Evolutionary conservation across 202 grass and related monocot species (phyloP).

Genomic region (Schoenoplectus tabernaemontani): DNA sequence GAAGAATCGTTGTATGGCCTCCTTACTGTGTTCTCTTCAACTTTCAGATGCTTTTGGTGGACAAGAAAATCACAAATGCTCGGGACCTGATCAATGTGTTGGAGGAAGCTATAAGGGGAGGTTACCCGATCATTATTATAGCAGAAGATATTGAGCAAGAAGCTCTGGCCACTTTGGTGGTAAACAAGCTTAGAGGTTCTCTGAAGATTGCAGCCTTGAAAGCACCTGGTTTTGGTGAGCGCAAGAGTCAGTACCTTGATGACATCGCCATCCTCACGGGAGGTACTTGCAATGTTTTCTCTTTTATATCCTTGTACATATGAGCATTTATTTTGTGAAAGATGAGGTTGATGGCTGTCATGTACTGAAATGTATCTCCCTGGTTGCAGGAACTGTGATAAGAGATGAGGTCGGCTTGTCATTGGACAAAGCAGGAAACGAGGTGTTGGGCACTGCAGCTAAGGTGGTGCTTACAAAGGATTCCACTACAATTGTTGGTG

Average conservation of each 20-base stretch:
- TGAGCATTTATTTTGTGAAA: not conserved
- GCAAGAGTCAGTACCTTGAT: constrained; percentile 93
- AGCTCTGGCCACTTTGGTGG: constrained; percentile 91
- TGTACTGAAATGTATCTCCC: constrained; percentile 1
- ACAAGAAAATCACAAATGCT: constrained; percentile 94
- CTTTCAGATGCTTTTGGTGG: constrained; percentile 78
- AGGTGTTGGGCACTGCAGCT: constrained; percentile 73
- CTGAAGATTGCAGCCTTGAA: constrained; percentile 92
- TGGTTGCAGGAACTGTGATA: constrained; percentile 65
- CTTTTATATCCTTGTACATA: not conserved
- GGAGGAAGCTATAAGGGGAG: constrained; percentile 92
- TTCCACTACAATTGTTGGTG: constrained; percentile 87
- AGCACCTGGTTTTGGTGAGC: constrained; percentile 90
- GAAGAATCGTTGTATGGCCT: not conserved
- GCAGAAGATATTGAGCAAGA: constrained; percentile 99
- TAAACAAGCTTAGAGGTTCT: constrained; percentile 90
- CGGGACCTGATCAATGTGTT: constrained; percentile 90
- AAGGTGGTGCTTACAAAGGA: constrained; percentile 92
- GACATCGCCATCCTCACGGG: constrained; percentile 97
- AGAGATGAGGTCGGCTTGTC: constrained; percentile 93
- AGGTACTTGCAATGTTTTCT: constrained; percentile 29
- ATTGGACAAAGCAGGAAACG: constrained; percentile 79
- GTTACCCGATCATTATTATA: constrained; percentile 77
- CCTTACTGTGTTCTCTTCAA: constrained; percentile 4
- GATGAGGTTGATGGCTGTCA: not conserved